A percentile compares a stretch with the other conserved stretches of the same genome.
Evolutionary conservation across 805 yeast species (phyloP).

Genomic region (Candida silvicultrix): DNA sequence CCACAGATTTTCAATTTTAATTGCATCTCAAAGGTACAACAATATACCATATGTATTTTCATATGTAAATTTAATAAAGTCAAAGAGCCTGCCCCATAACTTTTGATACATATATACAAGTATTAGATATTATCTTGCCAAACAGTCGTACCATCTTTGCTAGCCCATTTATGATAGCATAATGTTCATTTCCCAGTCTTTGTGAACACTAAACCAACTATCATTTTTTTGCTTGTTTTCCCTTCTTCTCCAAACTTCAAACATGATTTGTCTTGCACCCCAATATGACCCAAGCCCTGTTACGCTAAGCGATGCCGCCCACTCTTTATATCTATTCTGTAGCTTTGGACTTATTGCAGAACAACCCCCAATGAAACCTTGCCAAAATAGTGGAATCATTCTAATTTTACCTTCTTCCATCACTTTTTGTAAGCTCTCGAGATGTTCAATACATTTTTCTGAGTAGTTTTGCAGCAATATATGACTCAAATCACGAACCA

Average conservation of each 20-base stretch:
- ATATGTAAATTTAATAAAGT: no score
- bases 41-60: no score
- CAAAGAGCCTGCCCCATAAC: no score
- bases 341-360: constrained; percentile 54
- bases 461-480: constrained; percentile 57
- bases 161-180: constrained; percentile 49
- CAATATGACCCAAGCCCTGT: constrained; percentile 74
- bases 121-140: no score
- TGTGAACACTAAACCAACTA: constrained; percentile 73
- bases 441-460: constrained; percentile 51
- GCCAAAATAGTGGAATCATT: constrained; percentile 79
- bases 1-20: no score
- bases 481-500: constrained; percentile 51
- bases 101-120: no score
- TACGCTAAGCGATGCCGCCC: constrained; percentile 46
- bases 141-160: no score
- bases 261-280: constrained; percentile 81
- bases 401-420: constrained; percentile 44
- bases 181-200: constrained; percentile 81
- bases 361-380: constrained; percentile 84
- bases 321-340: constrained; percentile 61
- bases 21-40: no score
- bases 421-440: constrained; percentile 54
- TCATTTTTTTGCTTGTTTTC: constrained; percentile 50
- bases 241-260: constrained; percentile 80